Evolutionary conservation across 305 asterid species (phyloP).

Genomic region (Ajuga reptans): DNA sequence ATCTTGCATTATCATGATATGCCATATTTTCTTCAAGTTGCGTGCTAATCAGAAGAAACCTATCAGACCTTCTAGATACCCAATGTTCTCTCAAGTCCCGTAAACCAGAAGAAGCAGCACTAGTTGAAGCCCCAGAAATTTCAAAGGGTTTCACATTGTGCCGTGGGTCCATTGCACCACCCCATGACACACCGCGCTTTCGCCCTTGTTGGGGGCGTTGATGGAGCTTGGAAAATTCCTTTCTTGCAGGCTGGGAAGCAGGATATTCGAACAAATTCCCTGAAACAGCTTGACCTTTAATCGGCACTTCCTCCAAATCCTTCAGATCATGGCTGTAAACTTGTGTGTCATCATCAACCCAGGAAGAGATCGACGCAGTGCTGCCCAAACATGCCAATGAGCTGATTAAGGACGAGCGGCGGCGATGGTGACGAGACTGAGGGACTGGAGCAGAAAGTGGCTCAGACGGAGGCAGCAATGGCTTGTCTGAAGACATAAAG

Average conservation of each 20-base stretch:
- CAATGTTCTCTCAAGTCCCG: constrained; percentile 36
- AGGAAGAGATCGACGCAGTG: constrained; percentile 32
- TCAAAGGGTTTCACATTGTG: constrained; percentile 40
- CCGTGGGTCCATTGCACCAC: constrained; percentile 64
- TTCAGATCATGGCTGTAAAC: constrained; percentile 25
- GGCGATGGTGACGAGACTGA: constrained; percentile 25
- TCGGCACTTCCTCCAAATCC: constrained; percentile 26
- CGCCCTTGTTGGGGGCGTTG: constrained; percentile 46
- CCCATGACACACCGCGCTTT: constrained; percentile 69
- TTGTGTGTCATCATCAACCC: constrained; percentile 24
- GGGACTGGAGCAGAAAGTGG: constrained; percentile 33
- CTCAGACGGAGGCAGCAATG: constrained; percentile 48
- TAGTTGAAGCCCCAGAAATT: constrained; percentile 40
- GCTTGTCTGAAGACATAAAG: constrained; percentile 73
- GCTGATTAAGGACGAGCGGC: constrained; percentile 38
- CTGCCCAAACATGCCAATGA: constrained; percentile 29
- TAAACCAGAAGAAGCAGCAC: constrained; percentile 29
- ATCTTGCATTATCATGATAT: constrained; percentile 66
- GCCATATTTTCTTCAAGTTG: constrained; percentile 59
- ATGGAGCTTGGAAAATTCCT: constrained; percentile 40
- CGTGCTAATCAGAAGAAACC: constrained; percentile 67
- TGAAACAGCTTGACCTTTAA: constrained; percentile 27
- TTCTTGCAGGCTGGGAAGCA: constrained; percentile 24
- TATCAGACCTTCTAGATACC: constrained; percentile 38
- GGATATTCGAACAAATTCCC: constrained; percentile 19